These are phyloP conservation scores for Pinus tabuliformis DNA, from an alignment of 75 land plant genomes.

Conservation along the genomic window DNA sequence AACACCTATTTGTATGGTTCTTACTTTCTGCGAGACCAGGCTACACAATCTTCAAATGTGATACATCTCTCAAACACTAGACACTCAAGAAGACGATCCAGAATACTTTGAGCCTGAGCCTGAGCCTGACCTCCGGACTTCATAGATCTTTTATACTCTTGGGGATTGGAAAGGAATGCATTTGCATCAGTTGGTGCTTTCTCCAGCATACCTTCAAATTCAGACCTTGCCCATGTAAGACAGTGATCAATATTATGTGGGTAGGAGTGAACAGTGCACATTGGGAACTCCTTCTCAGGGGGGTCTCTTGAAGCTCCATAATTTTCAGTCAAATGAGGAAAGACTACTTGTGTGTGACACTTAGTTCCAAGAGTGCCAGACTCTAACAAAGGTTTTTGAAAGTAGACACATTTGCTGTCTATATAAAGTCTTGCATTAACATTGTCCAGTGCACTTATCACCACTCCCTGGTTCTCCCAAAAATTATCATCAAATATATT, in stretches of 20 bases:
- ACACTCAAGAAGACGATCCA: conserved; percentile 84
- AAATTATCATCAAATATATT: conserved; percentile 86
- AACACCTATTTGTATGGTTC: not conserved
- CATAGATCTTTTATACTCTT: conserved; percentile 61
- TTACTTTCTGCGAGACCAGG: conserved; percentile 82
- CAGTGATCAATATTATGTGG: conserved; percentile 96
- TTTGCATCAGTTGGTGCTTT: conserved; percentile 88
- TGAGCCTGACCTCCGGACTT: conserved; percentile 86
- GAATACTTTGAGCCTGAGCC: conserved; percentile 74
- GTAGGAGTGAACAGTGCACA: conserved; percentile 96
- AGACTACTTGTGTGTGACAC: conserved; percentile 97
- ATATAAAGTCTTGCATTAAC: conserved; percentile 89
- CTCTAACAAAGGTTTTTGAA: conserved; percentile 90
- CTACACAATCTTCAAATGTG: conserved; percentile 80
- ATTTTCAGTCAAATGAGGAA: conserved; percentile 91
- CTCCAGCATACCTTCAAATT: conserved; percentile 92
- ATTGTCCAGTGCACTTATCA: conserved; percentile 89
- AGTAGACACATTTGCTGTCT: conserved; percentile 83
- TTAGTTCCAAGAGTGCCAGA: conserved; percentile 89
- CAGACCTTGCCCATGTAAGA: conserved; percentile 92
- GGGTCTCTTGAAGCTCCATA: conserved; percentile 98
- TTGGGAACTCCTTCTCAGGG: conserved; percentile 96
- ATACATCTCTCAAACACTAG: conserved; percentile 72
- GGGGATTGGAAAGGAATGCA: conserved; percentile 56
- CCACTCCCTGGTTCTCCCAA: conserved; percentile 78